Evolutionary conservation across 1,284 basidiomycete genomes (phyloP).

Genomic region (Wallemia ichthyophaga): DNA sequence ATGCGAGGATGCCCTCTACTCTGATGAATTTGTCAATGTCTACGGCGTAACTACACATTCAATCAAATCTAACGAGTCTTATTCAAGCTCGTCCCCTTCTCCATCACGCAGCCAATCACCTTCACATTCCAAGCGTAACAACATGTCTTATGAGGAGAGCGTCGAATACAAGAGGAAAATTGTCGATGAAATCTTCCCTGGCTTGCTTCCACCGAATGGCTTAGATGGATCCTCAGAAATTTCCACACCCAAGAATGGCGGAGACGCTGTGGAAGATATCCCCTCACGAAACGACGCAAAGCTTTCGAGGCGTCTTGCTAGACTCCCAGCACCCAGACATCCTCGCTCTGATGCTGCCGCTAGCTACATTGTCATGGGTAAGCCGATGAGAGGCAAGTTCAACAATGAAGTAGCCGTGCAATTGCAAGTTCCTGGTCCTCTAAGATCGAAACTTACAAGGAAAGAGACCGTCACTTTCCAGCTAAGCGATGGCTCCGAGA

Average conservation of each 20-base stretch:
- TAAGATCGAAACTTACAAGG: slow-evolving; percentile 16
- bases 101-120: not conserved
- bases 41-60: not conserved
- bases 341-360: slow-evolving; percentile 5
- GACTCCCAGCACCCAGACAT: slow-evolving; percentile 4
- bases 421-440: slow-evolving; percentile 34
- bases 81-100: not conserved
- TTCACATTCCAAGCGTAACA: not conserved
- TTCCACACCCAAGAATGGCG: not conserved
- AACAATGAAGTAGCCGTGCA: slow-evolving; percentile 32
- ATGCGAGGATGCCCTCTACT: not conserved
- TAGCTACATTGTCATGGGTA: slow-evolving; percentile 43
- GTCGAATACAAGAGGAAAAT: not conserved
- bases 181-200: not conserved
- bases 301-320: slow-evolving; percentile 6
- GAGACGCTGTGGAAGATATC: slow-evolving; percentile 3
- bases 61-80: not conserved
- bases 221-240: not conserved
- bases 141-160: not conserved
- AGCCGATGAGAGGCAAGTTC: slow-evolving; percentile 57
- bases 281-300: slow-evolving; percentile 3
- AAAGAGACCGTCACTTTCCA: slow-evolving; percentile 18
- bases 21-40: not conserved
- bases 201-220: not conserved
- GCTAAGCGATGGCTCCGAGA: slow-evolving; percentile 24